Conservation (phyloP, 1,139 yeast genomes). For the Geotrichum bryndzae region DNA sequence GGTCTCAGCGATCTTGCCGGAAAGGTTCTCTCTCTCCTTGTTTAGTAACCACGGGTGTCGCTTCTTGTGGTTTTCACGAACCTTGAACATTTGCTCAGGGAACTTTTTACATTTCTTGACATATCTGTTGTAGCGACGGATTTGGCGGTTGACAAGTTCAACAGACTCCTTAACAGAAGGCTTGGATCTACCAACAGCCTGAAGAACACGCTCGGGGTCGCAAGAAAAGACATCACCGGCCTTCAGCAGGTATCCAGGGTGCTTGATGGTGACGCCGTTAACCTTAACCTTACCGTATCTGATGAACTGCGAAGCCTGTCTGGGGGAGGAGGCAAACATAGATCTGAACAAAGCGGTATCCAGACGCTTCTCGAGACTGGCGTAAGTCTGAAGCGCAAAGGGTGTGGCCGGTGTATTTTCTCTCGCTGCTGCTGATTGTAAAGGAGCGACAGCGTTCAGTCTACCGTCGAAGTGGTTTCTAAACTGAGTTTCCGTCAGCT, state of each 20-base stretch:
- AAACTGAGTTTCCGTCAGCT: conserved; percentile 78
- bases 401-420: conserved; percentile 45
- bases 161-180: conserved; percentile 67
- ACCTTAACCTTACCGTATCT: conserved; percentile 78
- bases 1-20: conserved; percentile 24
- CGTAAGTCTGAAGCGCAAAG: conserved; percentile 80
- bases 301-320: conserved; percentile 91
- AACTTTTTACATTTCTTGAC: conserved; percentile 52
- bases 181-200: conserved; percentile 78
- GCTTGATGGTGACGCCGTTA: conserved; percentile 68
- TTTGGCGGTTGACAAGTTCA: conserved; percentile 63
- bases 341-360: conserved; percentile 88
- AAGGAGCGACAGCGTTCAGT: conserved; percentile 76
- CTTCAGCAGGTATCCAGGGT: conserved; percentile 71
- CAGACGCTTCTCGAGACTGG: conserved; percentile 78
- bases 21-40: conserved; percentile 25
- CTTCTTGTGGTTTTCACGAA: conserved; percentile 38
- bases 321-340: conserved; percentile 85
- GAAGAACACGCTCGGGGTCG: conserved; percentile 76
- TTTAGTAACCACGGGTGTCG: conserved; percentile 41
- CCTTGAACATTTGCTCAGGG: conserved; percentile 56
- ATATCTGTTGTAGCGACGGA: conserved; percentile 67
- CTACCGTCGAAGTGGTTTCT: conserved; percentile 65
- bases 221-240: conserved; percentile 88
- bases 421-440: conserved; percentile 26